Evolutionary conservation across 148 eudicot genomes (phyloP).

Genomic region (Nyssa sinensis): DNA sequence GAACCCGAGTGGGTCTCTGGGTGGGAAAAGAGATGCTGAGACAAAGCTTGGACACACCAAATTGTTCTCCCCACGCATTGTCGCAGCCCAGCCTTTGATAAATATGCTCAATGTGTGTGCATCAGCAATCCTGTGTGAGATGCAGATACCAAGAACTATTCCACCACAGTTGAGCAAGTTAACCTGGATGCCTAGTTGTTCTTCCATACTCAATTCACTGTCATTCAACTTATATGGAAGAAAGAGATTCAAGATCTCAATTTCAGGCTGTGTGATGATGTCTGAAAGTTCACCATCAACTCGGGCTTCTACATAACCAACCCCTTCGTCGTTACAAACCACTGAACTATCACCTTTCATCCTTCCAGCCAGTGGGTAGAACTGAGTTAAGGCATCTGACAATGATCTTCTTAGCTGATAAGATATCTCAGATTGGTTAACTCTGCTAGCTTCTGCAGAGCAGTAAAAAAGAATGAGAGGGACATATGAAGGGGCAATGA

Average conservation of each 20-base stretch:
- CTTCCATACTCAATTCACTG: constrained; percentile 2
- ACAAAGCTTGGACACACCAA: constrained; percentile 25
- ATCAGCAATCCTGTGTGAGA: constrained; percentile 36
- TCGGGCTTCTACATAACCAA: constrained; percentile 26
- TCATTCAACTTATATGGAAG: constrained; percentile 17
- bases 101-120: constrained; percentile 29
- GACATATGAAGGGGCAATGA: constrained; percentile 19
- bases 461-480: constrained; percentile 42
- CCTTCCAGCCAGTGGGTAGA: constrained; percentile 52
- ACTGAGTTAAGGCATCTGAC: constrained; percentile 22
- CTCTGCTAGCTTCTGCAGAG: neutral
- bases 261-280: constrained; percentile 21
- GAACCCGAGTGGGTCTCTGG: constrained; percentile 12
- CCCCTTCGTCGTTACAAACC: constrained; percentile 45
- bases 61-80: neutral
- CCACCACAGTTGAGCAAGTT: constrained; percentile 40
- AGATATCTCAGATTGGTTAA: constrained; percentile 11
- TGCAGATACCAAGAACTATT: constrained; percentile 27
- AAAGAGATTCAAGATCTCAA: constrained; percentile 18
- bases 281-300: constrained; percentile 19
- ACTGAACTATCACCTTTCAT: constrained; percentile 24
- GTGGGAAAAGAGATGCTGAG: constrained; percentile 28
- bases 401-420: constrained; percentile 19
- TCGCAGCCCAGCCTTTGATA: constrained; percentile 35
- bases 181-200: constrained; percentile 37